phyloP scores from a whole-genome alignment of 2,329 filamentous ascomycete species.

The Eutypa lata region DNA sequence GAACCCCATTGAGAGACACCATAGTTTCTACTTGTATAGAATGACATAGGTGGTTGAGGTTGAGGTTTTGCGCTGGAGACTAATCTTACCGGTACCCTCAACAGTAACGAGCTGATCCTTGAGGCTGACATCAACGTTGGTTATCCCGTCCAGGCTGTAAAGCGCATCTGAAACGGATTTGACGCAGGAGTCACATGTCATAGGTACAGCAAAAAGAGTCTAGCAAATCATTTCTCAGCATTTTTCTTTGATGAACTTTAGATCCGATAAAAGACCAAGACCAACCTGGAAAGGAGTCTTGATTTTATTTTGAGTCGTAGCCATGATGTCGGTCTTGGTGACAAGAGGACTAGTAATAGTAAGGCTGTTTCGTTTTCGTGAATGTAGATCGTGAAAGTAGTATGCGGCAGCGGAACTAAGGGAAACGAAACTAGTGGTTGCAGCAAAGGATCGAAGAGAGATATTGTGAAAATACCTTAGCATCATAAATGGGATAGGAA shows the following conservation, averaged over 20 bases:
- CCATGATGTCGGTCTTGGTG: constrained; percentile 14
- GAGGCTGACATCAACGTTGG: constrained; percentile 77
- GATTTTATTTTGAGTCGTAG: constrained; percentile 22
- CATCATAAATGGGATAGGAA: constrained; percentile 12
- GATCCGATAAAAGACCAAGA: constrained; percentile 5
- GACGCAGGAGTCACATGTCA: constrained; percentile 87
- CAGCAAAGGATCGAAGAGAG: constrained; percentile 21
- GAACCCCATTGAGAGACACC: not conserved
- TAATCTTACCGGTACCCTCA: constrained; percentile 68
- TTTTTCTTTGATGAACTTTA: not conserved
- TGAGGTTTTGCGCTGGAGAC: not conserved
- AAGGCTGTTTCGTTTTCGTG: constrained; percentile 15
- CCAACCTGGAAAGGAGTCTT: constrained; percentile 33
- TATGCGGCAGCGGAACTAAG: constrained; percentile 21
- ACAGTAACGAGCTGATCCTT: constrained; percentile 80
- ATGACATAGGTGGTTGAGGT: not conserved
- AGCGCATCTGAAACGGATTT: constrained; percentile 80
- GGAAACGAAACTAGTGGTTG: constrained; percentile 16
- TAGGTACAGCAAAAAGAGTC: constrained; percentile 92
- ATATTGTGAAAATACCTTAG: constrained; percentile 22
- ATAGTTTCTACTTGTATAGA: not conserved
- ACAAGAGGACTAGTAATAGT: not conserved
- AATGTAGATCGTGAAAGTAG: constrained; percentile 20
- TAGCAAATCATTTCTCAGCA: constrained; percentile 34
- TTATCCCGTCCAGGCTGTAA: constrained; percentile 73